These are phyloP conservation scores for Beauveria rudraprayagi DNA, from an alignment of 2,329 filamentous ascomycete genomes.

Conservation along the genomic window DNA sequence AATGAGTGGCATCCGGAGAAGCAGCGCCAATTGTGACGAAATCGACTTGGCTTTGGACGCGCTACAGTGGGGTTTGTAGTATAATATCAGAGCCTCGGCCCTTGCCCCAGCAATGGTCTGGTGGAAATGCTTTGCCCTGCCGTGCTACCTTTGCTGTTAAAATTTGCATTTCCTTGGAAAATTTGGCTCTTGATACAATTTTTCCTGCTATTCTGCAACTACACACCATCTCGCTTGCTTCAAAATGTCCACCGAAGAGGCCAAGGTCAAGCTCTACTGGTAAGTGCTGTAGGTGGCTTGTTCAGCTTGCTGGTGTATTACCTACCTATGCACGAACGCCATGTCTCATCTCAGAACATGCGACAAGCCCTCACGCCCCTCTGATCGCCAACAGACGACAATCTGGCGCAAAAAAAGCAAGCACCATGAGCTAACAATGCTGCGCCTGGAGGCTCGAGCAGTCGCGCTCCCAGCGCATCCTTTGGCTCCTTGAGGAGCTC, in stretches of 20 bases:
- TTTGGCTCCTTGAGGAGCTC: constrained; percentile 82
- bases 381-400: not conserved
- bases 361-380: not conserved
- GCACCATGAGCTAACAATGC: not conserved
- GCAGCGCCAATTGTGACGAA: not conserved
- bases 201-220: not conserved
- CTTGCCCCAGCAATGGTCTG: not conserved
- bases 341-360: not conserved
- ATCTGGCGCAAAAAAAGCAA: not conserved
- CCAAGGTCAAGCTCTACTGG: constrained; percentile 59
- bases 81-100: not conserved
- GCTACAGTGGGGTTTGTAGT: not conserved
- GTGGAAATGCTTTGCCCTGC: not conserved
- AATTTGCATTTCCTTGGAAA: not conserved
- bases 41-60: not conserved
- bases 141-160: not conserved
- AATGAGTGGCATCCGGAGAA: not conserved
- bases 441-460: constrained; percentile 62
- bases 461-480: constrained; percentile 72
- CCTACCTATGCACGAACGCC: not conserved
- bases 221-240: too few relatives aligned
- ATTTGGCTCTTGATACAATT: not conserved
- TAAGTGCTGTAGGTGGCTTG: constrained; percentile 22
- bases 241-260: constrained; percentile 20
- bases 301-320: not conserved